A percentile compares a stretch with the other conserved stretches of the same genome.
phyloP scores from a whole-genome alignment of 129 eudicot species.

The Smallanthus sonchifolius region DNA sequence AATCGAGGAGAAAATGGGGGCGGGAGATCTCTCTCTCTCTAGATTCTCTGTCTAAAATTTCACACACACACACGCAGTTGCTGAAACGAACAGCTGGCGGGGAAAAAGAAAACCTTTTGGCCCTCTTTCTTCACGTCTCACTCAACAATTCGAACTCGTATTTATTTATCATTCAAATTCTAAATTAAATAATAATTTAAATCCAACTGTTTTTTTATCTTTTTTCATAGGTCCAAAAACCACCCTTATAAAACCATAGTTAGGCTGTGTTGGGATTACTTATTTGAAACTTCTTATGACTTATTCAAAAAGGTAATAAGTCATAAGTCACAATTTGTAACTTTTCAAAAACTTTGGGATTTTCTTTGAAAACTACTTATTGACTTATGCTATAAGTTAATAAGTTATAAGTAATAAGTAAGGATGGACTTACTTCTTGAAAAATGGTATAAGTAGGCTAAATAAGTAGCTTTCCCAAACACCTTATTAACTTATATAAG shows the following conservation, averaged over 20 bases:
- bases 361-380: too few species aligned
- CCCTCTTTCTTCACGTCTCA: slow-evolving; percentile 19
- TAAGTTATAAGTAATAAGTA: too few species aligned
- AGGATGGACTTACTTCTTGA: too few species aligned
- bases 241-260: neutral
- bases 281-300: too few species aligned
- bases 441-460: too few species aligned
- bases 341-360: too few species aligned
- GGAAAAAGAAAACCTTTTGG: slow-evolving; percentile 29
- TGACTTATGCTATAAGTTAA: too few species aligned
- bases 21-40: slow-evolving; percentile 27
- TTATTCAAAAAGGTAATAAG: too few species aligned
- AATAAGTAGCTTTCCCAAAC: too few species aligned
- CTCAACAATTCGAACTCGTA: slow-evolving; percentile 26
- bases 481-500: too few species aligned
- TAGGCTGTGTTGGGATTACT: too few species aligned
- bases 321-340: too few species aligned
- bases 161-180: neutral
- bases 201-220: slow-evolving; percentile 17
- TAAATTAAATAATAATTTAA: neutral
- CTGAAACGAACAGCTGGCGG: slow-evolving; percentile 51
- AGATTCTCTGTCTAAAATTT: slow-evolving; percentile 28
- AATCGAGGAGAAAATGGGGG: slow-evolving; percentile 14
- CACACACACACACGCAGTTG: slow-evolving; percentile 23
- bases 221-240: neutral